Base-by-base conservation (phyloP, 1,284 basidiomycete species). In the Ustilago curta region DNA sequence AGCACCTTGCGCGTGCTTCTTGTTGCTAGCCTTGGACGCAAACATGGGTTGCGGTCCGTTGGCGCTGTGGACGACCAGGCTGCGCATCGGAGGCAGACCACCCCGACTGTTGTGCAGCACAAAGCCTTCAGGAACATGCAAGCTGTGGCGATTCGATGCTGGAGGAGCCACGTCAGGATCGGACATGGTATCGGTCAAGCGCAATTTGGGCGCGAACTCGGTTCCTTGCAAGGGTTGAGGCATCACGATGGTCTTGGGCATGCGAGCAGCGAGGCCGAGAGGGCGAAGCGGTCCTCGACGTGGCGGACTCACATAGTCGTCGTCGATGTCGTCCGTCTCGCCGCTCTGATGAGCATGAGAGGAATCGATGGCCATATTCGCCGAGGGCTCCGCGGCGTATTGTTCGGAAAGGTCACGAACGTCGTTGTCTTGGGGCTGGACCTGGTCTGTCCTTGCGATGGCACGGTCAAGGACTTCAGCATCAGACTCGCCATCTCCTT, bases 91-190 rank as follows among this genome's bases (percentile, higher is more conserved):
- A 18, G 79, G 78, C 59, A 78, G 51, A 14, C 72, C 72, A 16
- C 76, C 63, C 18, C 62, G 70, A 8, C 23, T 62, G 35, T 79
- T 48, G 53, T 80, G 80, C 19, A 81, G 69, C 8, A 81, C 79
- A 32, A 81, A 81, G 7, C 80, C 80, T 12, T 80, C 78, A 9
- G 79, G 79, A 3, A 78, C 80, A 42, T 80, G 73, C 39, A 80
- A n/a, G 50, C 65, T 76, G 51, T 70, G 71, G 14, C 72, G 68
- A 35, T 66, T 65, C 0, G 51, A 25, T 18, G 44, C 45, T n/a
- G 40, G 18, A 14, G 59, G 51, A 45, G 44, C 44, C 1, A 16
- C 23, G 11, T 35, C 8, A 9, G 39, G 16, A 7, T 52, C 35
- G 23, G 32, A 32, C 27, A 27, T 19, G 1, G 37, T 35, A 9